Evolutionary conservation across 1,139 yeast species (phyloP), one percentile per base, ranked within the genome.

Genomic region (Saccharomyces pastorianus): DNA sequence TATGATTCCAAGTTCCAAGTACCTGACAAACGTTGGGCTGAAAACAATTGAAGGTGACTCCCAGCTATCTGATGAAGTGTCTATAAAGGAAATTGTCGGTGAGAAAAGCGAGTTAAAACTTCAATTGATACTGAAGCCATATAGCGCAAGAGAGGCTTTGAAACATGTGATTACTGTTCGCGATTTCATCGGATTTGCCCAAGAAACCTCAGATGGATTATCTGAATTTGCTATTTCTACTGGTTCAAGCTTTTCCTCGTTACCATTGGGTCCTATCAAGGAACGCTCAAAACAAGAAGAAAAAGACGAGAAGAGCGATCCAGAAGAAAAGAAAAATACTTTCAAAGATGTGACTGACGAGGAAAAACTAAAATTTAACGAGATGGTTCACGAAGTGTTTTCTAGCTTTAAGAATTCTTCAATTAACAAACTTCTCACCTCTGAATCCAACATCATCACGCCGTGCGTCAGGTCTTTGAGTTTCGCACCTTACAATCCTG

Each of bases 401-500:
- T 58, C 55, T 17, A 53, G 59, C n/a, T 49, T 58, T n/a, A 58
- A 58, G 42, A 38, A 55, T 6, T 54, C 64, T 11, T 53, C 61
- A 17, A 56, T 60, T 6, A 58, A 58, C 29, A 62, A 61, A 27
- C 51, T 64, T 13, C 55, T 60, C 52, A 55, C 59, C 34, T 63
- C 71, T 2, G 68, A 69, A 20, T 53, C 62, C 9, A 62, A 64
- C 47, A 53, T 68, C 29, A 60, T 69, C 26, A 63, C 70, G 1
- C 74, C 77, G 49, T 69, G 73, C 55, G 64, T 71, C n/a, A 78
- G 80, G 50, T 75, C 78, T 11, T 75, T 90, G 57, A 79, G 76
- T 53, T 68, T 89, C 51, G 87, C 96, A n/a, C 82, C 82, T 55
- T 91, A 96, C 95, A 84, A 88, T 59, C 95, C 96, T 11, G 89